These are phyloP conservation scores for Blepharisma japonicum DNA, from an alignment of 73 alveolate genomes.

Conservation along the genomic window DNA sequence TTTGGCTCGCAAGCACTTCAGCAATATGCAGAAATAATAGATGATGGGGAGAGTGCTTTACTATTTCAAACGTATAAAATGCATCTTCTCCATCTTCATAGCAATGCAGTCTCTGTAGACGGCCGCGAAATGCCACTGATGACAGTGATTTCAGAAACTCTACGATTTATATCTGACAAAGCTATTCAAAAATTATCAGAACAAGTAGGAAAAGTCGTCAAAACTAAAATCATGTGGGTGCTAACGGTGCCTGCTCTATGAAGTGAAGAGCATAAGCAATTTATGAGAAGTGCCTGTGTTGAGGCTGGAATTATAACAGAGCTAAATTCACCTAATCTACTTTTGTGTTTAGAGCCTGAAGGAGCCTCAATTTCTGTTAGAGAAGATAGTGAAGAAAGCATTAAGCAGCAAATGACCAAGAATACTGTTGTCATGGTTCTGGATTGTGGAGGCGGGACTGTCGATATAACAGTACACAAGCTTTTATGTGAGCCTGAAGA, in stretches of 20 bases:
- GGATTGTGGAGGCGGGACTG: conserved; percentile 99
- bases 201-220: conserved; percentile 92
- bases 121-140: conserved; percentile 95
- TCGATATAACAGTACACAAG: conserved; percentile 94
- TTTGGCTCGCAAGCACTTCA: conserved; percentile 92
- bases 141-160: conserved; percentile 88
- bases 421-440: conserved; percentile 89
- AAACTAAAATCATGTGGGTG: conserved; percentile 96
- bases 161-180: conserved; percentile 85
- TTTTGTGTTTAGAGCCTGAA: conserved; percentile 96
- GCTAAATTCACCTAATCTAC: conserved; percentile 84
- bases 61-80: conserved; percentile 93
- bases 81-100: conserved; percentile 92
- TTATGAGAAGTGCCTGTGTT: conserved; percentile 96
- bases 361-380: conserved; percentile 97
- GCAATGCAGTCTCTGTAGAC: conserved; percentile 81
- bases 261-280: conserved; percentile 95
- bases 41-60: conserved; percentile 96
- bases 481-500: conserved; percentile 92
- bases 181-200: conserved; percentile 91
- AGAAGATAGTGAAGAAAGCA: conserved; percentile 89
- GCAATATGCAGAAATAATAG: conserved; percentile 94
- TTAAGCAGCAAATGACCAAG: conserved; percentile 83
- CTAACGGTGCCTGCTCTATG: conserved; percentile 98
- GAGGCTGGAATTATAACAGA: conserved; percentile 91